Evolutionary conservation across 495 filamentous ascomycete species (phyloP).

Genomic region (Aspergillus taichungensis): DNA sequence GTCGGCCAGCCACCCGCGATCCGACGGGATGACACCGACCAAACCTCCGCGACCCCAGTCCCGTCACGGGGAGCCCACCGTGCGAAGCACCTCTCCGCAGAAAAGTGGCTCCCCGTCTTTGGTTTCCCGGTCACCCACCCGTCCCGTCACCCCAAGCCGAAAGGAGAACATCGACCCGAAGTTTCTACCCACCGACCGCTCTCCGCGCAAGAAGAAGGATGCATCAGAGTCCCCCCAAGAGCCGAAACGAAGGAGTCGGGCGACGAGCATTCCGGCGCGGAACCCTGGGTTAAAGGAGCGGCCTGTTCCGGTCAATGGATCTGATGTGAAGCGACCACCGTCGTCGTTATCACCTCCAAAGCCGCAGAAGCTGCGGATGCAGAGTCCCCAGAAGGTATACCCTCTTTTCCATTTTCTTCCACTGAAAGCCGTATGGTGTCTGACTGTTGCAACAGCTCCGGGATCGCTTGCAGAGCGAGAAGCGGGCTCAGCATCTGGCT

Average conservation of each 20-base stretch:
- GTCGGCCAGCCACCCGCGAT: conserved; percentile 18
- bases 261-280: conserved; percentile 45
- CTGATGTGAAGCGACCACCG: conserved; percentile 25
- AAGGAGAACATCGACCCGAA: conserved; percentile 47
- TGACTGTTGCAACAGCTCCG: conserved; percentile 45
- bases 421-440: not conserved
- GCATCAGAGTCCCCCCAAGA: conserved; percentile 35
- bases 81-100: conserved; percentile 22
- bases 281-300: conserved; percentile 44
- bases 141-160: conserved; percentile 40
- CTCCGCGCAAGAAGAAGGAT: conserved; percentile 29
- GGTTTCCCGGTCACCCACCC: conserved; percentile 28
- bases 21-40: conserved; percentile 25
- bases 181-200: conserved; percentile 22
- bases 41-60: conserved; percentile 25
- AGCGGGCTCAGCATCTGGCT: conserved; percentile 58
- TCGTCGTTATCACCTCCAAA: conserved; percentile 30
- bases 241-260: conserved; percentile 40
- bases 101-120: conserved; percentile 25
- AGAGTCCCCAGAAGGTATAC: conserved; percentile 71
- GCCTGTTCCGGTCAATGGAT: conserved; percentile 31
- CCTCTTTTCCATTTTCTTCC: not conserved
- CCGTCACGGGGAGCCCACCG: conserved; percentile 25
- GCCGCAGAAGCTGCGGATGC: conserved; percentile 67
- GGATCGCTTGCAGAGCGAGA: conserved; percentile 76